Base-by-base conservation (phyloP, 768 basidiomycete genomes). In the Pisolithus sp. region DNA sequence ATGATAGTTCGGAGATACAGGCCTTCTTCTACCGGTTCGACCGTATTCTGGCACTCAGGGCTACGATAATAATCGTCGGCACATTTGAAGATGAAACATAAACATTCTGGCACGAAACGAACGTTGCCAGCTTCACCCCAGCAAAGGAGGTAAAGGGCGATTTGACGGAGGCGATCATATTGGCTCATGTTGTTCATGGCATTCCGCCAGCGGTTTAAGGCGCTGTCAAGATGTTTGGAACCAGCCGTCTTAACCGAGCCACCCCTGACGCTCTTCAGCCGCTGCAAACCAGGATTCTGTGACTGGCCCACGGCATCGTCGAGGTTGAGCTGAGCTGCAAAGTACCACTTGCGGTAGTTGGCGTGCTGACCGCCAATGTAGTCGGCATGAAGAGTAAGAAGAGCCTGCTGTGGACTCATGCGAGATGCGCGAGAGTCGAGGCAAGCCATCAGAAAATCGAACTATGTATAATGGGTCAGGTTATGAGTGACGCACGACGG, bases 11-110 rank as follows among this genome's bases (percentile, higher is more conserved):
- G 81, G 48, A 99, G 81, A 70, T 95, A 99, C 45, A 98, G 72
- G 26, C 95, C 95, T 64, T 98, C 96, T 9, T 89, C 89, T 2
- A 97, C 90, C 5, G 94, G 87, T 41, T 99, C 96, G 24, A 90
- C 71, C 57, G 85, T 76, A 71, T 91, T 95, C 72, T 99, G 96
- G 66, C 96, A 99, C 66, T 98, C 96, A 24, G 95, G 86, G 53
- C 90, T 93, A 53, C 96, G 89, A 70, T 99, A 99, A 68, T 98
- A 98, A 73, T 99, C 96, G 69, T 99, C 96, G 52, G 96, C 96
- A 64, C 96, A 99, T 72, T 99, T 99, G 85, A 98, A 98, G 65
- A 99, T 95, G 80, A 98, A 99, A 76, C 95, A 97, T 44, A 99
- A 73, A 60, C 89, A 91, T 66, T 99, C 96, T 10, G 96, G 94